Percentiles rank a stretch among this genome's conserved stretches.
Conservation (phyloP, 345 rosid species). For the Litchi chinensis region DNA sequence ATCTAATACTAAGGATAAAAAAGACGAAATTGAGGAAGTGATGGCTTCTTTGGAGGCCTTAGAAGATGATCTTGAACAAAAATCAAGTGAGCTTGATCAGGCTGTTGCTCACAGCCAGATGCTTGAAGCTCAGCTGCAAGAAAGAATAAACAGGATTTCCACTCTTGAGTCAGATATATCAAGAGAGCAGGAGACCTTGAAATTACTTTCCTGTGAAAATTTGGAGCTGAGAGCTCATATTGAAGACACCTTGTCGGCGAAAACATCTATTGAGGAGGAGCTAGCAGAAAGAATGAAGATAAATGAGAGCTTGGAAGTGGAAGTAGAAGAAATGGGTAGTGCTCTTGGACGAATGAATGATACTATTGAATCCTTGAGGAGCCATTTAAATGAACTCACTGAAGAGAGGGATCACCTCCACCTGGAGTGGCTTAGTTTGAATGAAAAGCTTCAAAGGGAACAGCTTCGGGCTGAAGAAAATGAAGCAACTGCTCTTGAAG, state of each 20-base stretch:
- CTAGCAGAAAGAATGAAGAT: constrained; percentile 50
- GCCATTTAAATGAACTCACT: constrained; percentile 45
- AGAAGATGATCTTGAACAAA: constrained; percentile 66
- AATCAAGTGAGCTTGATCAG: constrained; percentile 60
- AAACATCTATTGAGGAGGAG: constrained; percentile 54
- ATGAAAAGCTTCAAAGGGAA: constrained; percentile 57
- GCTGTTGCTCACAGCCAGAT: constrained; percentile 47
- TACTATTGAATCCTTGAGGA: constrained; percentile 54
- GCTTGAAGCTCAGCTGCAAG: constrained; percentile 68
- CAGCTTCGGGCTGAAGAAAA: constrained; percentile 54
- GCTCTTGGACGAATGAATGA: constrained; percentile 61
- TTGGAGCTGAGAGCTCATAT: constrained; percentile 51
- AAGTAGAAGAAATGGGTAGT: constrained; percentile 56
- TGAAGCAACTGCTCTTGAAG: constrained; percentile 70
- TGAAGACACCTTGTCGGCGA: constrained; percentile 51
- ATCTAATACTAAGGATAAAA: constrained; percentile 71
- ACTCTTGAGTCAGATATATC: constrained; percentile 50
- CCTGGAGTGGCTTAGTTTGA: constrained; percentile 55
- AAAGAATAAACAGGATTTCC: constrained; percentile 52
- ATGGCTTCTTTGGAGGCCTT: constrained; percentile 59
- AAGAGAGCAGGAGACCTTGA: constrained; percentile 40
- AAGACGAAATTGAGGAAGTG: constrained; percentile 77
- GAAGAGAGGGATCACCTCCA: constrained; percentile 68
- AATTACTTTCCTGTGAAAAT: constrained; percentile 47
- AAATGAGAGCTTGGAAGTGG: constrained; percentile 71